phyloP scores from a whole-genome alignment of 331 rosid genomes.

The Prunus yedoensis region DNA sequence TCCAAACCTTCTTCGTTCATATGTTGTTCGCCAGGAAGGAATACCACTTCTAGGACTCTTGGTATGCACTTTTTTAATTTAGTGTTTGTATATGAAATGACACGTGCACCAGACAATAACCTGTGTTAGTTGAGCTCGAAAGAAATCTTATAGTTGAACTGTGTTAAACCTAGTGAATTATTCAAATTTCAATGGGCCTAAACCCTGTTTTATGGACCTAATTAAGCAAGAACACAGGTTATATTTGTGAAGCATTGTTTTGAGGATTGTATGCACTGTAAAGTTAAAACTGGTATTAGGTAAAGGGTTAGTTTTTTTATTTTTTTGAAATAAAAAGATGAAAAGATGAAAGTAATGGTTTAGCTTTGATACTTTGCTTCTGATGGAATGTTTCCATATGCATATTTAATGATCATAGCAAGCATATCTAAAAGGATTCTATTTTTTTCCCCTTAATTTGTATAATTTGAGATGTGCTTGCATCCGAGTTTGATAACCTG shows the following conservation, averaged over 20 bases:
- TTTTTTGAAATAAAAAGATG: no score
- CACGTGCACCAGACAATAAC: neutral
- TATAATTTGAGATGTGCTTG: neutral
- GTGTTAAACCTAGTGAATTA: neutral
- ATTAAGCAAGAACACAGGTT: neutral
- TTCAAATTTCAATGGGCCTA: neutral
- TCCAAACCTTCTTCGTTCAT: slow-evolving; percentile 87
- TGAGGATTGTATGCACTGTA: neutral
- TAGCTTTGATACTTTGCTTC: no score
- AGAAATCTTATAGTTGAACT: neutral
- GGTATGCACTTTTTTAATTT: slow-evolving; percentile 45
- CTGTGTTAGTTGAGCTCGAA: neutral
- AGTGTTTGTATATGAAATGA: neutral
- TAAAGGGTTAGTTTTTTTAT: neutral
- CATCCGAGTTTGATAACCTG: neutral
- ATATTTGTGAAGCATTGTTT: neutral
- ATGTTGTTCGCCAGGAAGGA: slow-evolving; percentile 91
- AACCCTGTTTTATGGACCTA: no score
- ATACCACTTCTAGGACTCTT: slow-evolving; percentile 72
- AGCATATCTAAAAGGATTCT: neutral
- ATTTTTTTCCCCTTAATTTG: neutral
- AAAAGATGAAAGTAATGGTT: no score
- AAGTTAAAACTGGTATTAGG: neutral
- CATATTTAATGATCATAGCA: neutral
- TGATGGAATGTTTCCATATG: neutral